Percentiles rank a stretch among this genome's conserved stretches.
These are phyloP conservation scores for Poa annua DNA, from an alignment of 176 grass and related monocot genomes.

Conservation along the genomic window DNA sequence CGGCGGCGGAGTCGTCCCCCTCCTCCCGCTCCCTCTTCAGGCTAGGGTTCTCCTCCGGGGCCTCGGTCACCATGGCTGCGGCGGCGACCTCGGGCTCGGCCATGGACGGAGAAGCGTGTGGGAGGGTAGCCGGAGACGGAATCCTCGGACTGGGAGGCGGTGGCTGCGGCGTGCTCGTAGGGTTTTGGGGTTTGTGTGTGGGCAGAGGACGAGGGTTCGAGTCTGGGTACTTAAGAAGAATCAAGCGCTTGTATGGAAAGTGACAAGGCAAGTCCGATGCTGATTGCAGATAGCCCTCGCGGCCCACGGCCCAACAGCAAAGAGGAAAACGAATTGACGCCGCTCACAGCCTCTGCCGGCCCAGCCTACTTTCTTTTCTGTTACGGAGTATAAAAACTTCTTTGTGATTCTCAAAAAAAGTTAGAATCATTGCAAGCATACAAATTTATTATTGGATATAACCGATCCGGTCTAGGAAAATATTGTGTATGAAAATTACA, in stretches of 20 bases:
- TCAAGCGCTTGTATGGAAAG: neutral
- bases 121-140: slow-evolving; percentile 13
- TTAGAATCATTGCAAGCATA: too few species aligned
- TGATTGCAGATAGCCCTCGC: neutral
- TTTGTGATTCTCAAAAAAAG: too few species aligned
- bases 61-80: slow-evolving; percentile 42
- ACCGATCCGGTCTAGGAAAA: neutral
- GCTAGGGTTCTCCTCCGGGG: slow-evolving; percentile 31
- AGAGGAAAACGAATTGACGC: neutral
- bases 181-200: slow-evolving; percentile 29
- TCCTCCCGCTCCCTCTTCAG: slow-evolving; percentile 52
- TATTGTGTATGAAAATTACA: neutral
- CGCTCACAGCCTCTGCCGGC: too few species aligned
- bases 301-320: neutral
- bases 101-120: slow-evolving; percentile 27
- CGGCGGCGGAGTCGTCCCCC: slow-evolving; percentile 27
- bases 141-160: slow-evolving; percentile 6
- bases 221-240: slow-evolving; percentile 12
- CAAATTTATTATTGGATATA: too few species aligned
- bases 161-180: slow-evolving; percentile 45
- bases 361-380: too few species aligned
- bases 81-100: slow-evolving; percentile 44
- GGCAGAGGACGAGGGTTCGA: neutral
- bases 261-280: neutral
- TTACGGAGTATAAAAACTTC: too few species aligned